A percentile compares a stretch with the other conserved stretches of the same genome.
These are phyloP conservation scores for Neocatenulostroma microsporum DNA, from an alignment of 2,329 filamentous ascomycete genomes.

Conservation along the genomic window DNA sequence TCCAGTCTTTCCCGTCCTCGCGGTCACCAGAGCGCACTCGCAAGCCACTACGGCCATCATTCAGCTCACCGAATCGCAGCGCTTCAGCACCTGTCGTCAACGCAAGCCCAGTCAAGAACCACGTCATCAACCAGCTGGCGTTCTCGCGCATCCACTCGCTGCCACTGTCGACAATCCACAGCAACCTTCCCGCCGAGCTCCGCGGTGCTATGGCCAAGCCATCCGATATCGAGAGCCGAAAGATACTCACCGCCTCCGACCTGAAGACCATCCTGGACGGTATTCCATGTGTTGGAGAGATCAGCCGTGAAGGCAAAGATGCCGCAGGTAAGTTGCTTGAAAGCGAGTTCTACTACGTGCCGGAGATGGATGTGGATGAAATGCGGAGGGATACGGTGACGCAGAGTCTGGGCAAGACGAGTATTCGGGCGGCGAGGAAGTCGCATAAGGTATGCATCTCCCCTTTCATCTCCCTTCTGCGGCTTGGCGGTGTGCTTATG, in stretches of 20 bases:
- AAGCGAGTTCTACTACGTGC: constrained; percentile 95
- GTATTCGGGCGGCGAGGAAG: constrained; percentile 81
- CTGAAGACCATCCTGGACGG: constrained; percentile 65
- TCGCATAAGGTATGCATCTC: constrained; percentile 75
- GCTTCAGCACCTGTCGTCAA: constrained; percentile 16
- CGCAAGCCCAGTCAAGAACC: constrained; percentile 58
- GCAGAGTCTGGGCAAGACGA: constrained; percentile 78
- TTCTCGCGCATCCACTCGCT: constrained; percentile 89
- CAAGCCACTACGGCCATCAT: constrained; percentile 24
- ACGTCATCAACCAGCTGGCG: constrained; percentile 89
- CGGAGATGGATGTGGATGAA: constrained; percentile 74
- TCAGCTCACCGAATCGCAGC: constrained; percentile 22
- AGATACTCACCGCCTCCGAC: constrained; percentile 49
- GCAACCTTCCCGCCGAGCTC: constrained; percentile 65
- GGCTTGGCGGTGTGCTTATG: background rate
- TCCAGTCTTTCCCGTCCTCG: constrained; percentile 70
- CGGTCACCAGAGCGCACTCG: constrained; percentile 51
- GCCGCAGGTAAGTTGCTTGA: constrained; percentile 88
- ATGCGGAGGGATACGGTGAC: constrained; percentile 74
- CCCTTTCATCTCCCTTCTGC: too few relatives aligned
- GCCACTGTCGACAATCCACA: constrained; percentile 80
- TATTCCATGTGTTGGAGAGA: constrained; percentile 76
- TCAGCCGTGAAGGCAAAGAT: constrained; percentile 85
- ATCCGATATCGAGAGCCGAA: constrained; percentile 21
- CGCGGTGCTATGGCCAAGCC: constrained; percentile 27